phyloP scores from a whole-genome alignment of 441 rosid genomes.

The Raphanus hybrid region DNA sequence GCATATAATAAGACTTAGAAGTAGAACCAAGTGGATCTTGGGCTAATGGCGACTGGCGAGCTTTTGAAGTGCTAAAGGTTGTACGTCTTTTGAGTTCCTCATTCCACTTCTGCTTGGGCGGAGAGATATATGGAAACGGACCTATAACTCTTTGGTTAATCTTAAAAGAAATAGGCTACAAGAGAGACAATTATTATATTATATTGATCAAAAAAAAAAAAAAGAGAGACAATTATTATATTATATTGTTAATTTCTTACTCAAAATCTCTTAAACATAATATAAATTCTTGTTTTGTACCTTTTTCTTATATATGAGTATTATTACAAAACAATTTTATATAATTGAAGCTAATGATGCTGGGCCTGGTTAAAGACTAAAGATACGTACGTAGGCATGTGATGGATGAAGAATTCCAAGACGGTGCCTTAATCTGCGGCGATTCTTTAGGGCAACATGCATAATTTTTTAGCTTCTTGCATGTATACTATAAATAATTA shows the following conservation, averaged over 20 bases:
- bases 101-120: background rate
- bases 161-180: background rate
- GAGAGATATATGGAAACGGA: background rate
- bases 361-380: constrained; percentile 23
- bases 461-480: constrained; percentile 33
- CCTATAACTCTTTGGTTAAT: background rate
- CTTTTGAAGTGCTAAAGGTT: background rate
- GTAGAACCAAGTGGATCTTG: background rate
- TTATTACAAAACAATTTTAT: background rate
- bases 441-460: constrained; percentile 46
- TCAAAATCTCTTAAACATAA: background rate
- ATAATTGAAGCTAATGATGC: constrained; percentile 18
- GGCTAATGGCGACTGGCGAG: background rate
- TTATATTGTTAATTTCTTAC: constrained; percentile 1
- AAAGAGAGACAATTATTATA: constrained; percentile 9
- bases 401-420: constrained; percentile 49
- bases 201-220: too few species aligned
- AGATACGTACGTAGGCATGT: constrained; percentile 44
- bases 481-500: constrained; percentile 9
- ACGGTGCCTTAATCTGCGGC: constrained; percentile 67
- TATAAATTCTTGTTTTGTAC: background rate
- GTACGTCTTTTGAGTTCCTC: background rate
- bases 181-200: constrained; percentile 2
- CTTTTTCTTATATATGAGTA: background rate
- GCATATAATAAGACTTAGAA: background rate